Evolutionary conservation across 2,329 filamentous ascomycete genomes (phyloP).

Genomic region (Penicillium sp.): DNA sequence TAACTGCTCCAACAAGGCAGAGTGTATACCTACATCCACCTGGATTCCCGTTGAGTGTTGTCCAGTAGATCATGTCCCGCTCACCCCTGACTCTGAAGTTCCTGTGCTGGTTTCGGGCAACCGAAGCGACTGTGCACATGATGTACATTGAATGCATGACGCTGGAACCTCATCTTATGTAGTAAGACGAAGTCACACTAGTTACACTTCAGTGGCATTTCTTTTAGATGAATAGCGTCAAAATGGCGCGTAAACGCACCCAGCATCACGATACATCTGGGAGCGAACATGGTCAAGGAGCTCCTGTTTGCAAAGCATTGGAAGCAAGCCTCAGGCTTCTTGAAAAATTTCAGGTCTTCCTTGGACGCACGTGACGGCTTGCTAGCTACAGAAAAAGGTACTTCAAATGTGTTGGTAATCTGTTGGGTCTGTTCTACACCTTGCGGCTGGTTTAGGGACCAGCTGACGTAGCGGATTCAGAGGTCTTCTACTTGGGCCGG

Average conservation of each 20-base stretch:
- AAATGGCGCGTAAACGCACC: slow-evolving; percentile 16
- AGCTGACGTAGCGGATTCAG: slow-evolving; percentile 4
- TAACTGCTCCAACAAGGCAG: no score
- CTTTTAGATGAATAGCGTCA: slow-evolving; percentile 14
- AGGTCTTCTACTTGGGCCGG: slow-evolving; percentile 7
- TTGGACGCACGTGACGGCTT: slow-evolving; percentile 9
- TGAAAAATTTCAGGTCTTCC: slow-evolving; percentile 10
- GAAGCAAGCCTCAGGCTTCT: slow-evolving; percentile 11
- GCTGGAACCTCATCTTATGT: slow-evolving; percentile 17
- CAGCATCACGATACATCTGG: slow-evolving; percentile 12
- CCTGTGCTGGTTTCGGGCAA: slow-evolving; percentile 8
- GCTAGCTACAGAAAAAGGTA: slow-evolving; percentile 1
- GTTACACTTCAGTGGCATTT: slow-evolving; percentile 12
- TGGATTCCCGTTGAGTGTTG: no score
- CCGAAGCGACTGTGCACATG: slow-evolving; percentile 13
- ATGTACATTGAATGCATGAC: slow-evolving; percentile 15
- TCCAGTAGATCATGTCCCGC: background rate
- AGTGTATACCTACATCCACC: no score
- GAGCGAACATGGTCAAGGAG: slow-evolving; percentile 11
- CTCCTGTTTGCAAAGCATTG: slow-evolving; percentile 12
- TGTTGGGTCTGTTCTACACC: slow-evolving; percentile 1
- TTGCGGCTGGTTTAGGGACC: slow-evolving; percentile 1
- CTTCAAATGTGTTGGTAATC: background rate
- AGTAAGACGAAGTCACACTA: slow-evolving; percentile 14
- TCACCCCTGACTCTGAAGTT: slow-evolving; percentile 4